Base-by-base conservation (phyloP, 768 basidiomycete species). In the Rhodotorula paludigena region DNA sequence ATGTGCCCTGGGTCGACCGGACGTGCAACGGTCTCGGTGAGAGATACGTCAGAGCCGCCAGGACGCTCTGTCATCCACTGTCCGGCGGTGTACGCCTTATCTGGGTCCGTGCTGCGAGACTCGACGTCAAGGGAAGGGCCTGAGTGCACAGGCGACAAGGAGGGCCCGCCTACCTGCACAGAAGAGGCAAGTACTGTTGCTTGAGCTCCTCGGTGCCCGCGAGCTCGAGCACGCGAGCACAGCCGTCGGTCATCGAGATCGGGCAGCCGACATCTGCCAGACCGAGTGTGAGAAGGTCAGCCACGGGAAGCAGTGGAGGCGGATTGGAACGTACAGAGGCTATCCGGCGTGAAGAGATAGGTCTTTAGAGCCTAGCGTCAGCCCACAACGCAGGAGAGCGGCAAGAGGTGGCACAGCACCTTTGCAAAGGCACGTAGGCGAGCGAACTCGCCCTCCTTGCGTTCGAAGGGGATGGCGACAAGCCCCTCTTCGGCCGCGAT, bases 211-310 rank as follows among this genome's bases (percentile, higher is more conserved):
- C 76, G 0, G 85, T 84, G 5, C 88, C 88, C 44, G 82, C 67
- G 23, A 89, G 78, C 73, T 90, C 88, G 30, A 90, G 79, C 0
- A 88, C 87, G 81, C 88, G 80, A 14, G 89, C 88, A 44, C 82
- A 82, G 0, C 89, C 89, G 75, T 90, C 89, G 0, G 87, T 87
- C 89, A 90, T 90, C 44, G 84, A 85, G 63, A 88, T 77, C 1
- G 89, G 89, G 64, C 88, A 90, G 64, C 85, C 83, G 15, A 86
- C 81, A 85, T 63, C 45, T 47, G 59, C 62, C 39, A 11, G 38
- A 5, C 14, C 23, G 45, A 60, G 54, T 15, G 58, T 28, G 11
- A 23, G 16, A 11, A 32, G 60, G 56, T 35, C 53, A n/a, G 39
- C 39, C 61, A 23, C 35, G 15, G 23, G 36, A 49, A 44, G 58